Percentiles rank a stretch among this genome's conserved stretches.
These are phyloP conservation scores for Favolaschia claudopus DNA, from an alignment of 768 basidiomycete genomes.

Conservation along the genomic window DNA sequence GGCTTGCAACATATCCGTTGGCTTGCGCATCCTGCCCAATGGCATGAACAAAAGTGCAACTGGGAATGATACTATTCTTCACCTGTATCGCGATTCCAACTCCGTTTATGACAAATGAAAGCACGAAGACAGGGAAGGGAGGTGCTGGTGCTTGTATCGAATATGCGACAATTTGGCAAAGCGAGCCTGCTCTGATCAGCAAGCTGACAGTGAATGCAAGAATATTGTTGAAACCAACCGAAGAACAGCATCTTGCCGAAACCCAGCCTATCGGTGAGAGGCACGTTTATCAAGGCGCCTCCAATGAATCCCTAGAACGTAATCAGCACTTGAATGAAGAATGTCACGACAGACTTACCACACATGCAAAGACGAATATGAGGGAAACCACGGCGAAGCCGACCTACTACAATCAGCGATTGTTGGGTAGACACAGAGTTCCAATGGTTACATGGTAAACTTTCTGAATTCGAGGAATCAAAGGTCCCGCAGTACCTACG, in stretches of 20 bases:
- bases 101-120: conserved; percentile 42
- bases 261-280: conserved; percentile 35
- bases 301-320: conserved; percentile 37
- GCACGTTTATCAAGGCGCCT: conserved; percentile 41
- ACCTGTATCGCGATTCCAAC: conserved; percentile 45
- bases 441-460: conserved; percentile 49
- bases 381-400: conserved; percentile 61
- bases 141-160: conserved; percentile 53
- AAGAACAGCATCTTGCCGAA: conserved; percentile 23
- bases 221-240: background rate
- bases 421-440: background rate
- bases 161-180: conserved; percentile 54
- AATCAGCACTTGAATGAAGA: background rate
- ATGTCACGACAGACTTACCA: conserved; percentile 37
- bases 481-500: conserved; percentile 76
- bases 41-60: conserved; percentile 43
- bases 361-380: conserved; percentile 59
- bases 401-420: conserved; percentile 39
- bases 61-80: background rate
- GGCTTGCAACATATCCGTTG: conserved; percentile 55
- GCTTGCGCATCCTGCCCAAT: conserved; percentile 54
- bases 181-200: conserved; percentile 41
- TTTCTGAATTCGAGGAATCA: conserved; percentile 74
- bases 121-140: conserved; percentile 61
- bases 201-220: background rate